Percentiles rank a stretch among this genome's conserved stretches.
Conservation (phyloP, 1,284 basidiomycete genomes). For the Cryptococcus sp. region DNA sequence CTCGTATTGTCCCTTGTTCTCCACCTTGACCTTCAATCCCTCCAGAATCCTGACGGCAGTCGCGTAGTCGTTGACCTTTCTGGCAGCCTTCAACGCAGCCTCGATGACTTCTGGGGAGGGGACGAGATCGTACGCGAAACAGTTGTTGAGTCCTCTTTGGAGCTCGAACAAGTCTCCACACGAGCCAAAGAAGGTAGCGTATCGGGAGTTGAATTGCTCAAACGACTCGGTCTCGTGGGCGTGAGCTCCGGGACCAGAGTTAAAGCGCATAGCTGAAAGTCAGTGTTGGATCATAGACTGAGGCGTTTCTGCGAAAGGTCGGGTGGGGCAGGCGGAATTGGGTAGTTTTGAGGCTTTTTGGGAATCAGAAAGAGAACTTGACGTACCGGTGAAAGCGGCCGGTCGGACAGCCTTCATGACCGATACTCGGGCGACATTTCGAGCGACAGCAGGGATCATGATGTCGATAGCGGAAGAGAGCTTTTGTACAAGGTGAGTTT, state of each 20-base stretch:
- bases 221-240: slow-evolving; percentile 82
- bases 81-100: slow-evolving; percentile 79
- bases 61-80: slow-evolving; percentile 93
- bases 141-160: slow-evolving; percentile 97
- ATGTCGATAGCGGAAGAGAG: not conserved
- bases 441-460: slow-evolving; percentile 31
- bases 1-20: slow-evolving; percentile 89
- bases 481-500: not conserved
- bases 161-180: slow-evolving; percentile 96
- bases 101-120: slow-evolving; percentile 84
- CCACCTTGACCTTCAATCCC: slow-evolving; percentile 87
- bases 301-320: not conserved
- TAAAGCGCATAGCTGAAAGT: slow-evolving; percentile 31
- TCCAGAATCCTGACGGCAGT: slow-evolving; percentile 95
- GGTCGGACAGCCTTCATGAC: slow-evolving; percentile 18
- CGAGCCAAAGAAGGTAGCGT: slow-evolving; percentile 85
- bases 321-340: not conserved
- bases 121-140: slow-evolving; percentile 97
- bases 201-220: slow-evolving; percentile 88
- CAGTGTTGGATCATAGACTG: not conserved
- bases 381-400: slow-evolving; percentile 35
- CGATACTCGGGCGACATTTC: slow-evolving; percentile 25
- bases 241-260: slow-evolving; percentile 38
- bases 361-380: not conserved
- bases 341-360: not conserved